phyloP scores from a whole-genome alignment of 192 early-diverging fungal genomes.

The Mortierella claussenii region DNA sequence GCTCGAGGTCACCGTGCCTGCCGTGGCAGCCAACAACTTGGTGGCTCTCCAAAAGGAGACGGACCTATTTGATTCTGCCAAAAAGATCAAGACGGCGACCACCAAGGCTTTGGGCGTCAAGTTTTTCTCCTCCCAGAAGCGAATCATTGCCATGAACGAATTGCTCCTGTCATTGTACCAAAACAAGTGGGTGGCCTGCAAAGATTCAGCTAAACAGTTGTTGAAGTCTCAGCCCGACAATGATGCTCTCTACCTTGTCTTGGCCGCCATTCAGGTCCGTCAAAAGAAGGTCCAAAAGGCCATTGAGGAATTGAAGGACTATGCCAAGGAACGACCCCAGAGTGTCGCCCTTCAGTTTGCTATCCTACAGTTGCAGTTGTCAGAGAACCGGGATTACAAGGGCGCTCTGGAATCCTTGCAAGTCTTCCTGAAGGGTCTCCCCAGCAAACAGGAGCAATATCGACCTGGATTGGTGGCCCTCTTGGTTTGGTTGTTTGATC shows the following conservation, averaged over 20 bases:
- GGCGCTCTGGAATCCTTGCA: slow-evolving; percentile 63
- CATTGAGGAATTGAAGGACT: slow-evolving; percentile 64
- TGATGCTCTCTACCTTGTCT: slow-evolving; percentile 66
- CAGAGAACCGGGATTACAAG: slow-evolving; percentile 50
- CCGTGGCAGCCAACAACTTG: slow-evolving; percentile 78
- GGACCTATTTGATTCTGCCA: slow-evolving; percentile 67
- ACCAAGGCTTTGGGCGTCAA: slow-evolving; percentile 68
- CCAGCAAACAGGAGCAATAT: slow-evolving; percentile 55
- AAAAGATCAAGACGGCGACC: slow-evolving; percentile 65
- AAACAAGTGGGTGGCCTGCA: slow-evolving; percentile 65
- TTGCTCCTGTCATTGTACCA: slow-evolving; percentile 64
- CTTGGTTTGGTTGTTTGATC: slow-evolving; percentile 76
- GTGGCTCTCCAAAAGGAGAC: slow-evolving; percentile 64
- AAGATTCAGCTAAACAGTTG: slow-evolving; percentile 61
- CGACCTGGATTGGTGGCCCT: slow-evolving; percentile 75
- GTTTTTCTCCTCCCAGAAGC: slow-evolving; percentile 65
- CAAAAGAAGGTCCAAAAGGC: slow-evolving; percentile 69
- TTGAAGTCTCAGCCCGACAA: slow-evolving; percentile 70
- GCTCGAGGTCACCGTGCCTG: slow-evolving; percentile 65
- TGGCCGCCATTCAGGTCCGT: slow-evolving; percentile 62
- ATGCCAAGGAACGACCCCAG: slow-evolving; percentile 43
- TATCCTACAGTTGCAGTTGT: slow-evolving; percentile 67
- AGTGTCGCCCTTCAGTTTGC: slow-evolving; percentile 71
- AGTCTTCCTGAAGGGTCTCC: slow-evolving; percentile 50
- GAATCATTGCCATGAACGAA: slow-evolving; percentile 72